These are phyloP conservation scores for Warburgia ugandensis DNA, from an alignment of 164 flowering plant species.

Conservation along the genomic window DNA sequence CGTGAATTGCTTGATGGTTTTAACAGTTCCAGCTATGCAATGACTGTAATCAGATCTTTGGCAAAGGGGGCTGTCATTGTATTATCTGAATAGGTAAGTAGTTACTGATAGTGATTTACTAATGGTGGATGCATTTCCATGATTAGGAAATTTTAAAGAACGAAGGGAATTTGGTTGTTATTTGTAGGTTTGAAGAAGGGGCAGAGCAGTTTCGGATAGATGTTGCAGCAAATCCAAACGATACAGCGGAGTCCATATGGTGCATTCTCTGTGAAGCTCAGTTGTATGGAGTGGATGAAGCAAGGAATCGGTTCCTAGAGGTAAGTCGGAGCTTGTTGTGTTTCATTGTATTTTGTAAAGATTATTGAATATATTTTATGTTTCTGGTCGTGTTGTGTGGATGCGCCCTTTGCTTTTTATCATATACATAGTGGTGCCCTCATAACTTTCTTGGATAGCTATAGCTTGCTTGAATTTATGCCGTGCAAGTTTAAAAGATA, in stretches of 20 bases:
- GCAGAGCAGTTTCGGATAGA: constrained; percentile 93
- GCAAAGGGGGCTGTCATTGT: constrained; percentile 92
- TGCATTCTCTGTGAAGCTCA: constrained; percentile 94
- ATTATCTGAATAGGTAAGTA: constrained; percentile 82
- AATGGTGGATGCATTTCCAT: background rate
- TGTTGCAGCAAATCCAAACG: constrained; percentile 94
- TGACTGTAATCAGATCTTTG: constrained; percentile 60
- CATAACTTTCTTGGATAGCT: no score
- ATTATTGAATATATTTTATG: no score
- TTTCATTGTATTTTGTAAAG: no score
- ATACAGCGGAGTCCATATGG: constrained; percentile 97
- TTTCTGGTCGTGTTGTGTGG: no score
- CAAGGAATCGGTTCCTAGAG: constrained; percentile 70
- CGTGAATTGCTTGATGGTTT: background rate
- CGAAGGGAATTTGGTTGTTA: background rate
- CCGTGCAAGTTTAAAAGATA: no score
- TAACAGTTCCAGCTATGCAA: background rate
- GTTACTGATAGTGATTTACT: background rate
- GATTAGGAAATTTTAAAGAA: background rate
- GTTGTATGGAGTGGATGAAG: constrained; percentile 70
- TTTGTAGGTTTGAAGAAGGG: constrained; percentile 76
- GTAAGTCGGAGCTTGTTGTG: constrained; percentile 24
- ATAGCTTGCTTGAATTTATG: no score
- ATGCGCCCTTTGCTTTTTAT: no score
- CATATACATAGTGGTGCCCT: no score